These are phyloP conservation scores for Ascoidea asiatica DNA, from an alignment of 805 yeast species.

Conservation along the genomic window DNA sequence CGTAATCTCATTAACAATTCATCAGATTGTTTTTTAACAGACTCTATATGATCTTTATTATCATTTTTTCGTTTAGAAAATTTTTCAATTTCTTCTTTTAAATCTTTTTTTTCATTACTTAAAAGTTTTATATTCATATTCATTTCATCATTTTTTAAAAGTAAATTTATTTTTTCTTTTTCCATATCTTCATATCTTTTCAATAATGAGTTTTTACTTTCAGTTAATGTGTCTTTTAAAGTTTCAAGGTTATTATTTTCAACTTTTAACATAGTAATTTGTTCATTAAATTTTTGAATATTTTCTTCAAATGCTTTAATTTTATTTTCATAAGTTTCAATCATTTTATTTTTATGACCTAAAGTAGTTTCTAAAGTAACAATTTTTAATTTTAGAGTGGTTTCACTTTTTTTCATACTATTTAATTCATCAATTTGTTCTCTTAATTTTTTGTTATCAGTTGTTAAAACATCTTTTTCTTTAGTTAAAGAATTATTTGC, in stretches of 20 bases:
- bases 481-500: constrained; percentile 18
- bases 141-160: constrained; percentile 14
- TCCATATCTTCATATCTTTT: constrained; percentile 10
- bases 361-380: constrained; percentile 31
- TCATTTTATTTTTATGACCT: constrained; percentile 28
- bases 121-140: constrained; percentile 17
- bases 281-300: constrained; percentile 24
- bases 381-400: constrained; percentile 33
- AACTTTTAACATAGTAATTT: constrained; percentile 25
- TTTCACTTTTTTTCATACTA: constrained; percentile 20
- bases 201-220: constrained; percentile 21
- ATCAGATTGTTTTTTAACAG: constrained; percentile 53
- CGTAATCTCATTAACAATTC: constrained; percentile 53
- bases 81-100: constrained; percentile 26
- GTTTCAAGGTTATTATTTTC: constrained; percentile 26
- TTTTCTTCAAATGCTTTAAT: constrained; percentile 25
- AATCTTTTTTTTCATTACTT: constrained; percentile 20
- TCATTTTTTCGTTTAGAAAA: constrained; percentile 23
- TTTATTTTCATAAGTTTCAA: constrained; percentile 23
- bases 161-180: constrained; percentile 11
- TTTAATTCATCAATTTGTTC: constrained; percentile 27
- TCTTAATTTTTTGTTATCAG: constrained; percentile 22
- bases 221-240: constrained; percentile 26
- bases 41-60: constrained; percentile 30
- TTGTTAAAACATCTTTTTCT: constrained; percentile 23